Evolutionary conservation across 352 stramenopile species (phyloP).

Genomic region (Phytophthora hibernalis): DNA sequence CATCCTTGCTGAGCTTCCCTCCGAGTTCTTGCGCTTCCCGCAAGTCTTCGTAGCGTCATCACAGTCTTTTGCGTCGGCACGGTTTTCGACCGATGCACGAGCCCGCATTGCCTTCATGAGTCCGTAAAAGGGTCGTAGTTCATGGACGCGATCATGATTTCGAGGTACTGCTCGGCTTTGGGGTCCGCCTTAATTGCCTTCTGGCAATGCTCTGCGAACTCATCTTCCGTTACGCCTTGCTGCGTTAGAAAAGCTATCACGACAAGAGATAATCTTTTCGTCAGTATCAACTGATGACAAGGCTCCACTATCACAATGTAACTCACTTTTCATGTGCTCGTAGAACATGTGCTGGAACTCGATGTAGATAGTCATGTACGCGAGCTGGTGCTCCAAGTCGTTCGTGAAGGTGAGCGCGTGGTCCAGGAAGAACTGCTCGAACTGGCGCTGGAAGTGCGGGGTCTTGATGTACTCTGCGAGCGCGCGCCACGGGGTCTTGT

Average conservation of each 20-base stretch:
- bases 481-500: conserved; percentile 55
- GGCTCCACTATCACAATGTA: neutral
- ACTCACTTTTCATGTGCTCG: conserved; percentile 62
- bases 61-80: conserved; percentile 44
- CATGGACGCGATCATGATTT: conserved; percentile 82
- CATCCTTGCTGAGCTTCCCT: conserved; percentile 41
- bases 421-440: conserved; percentile 83
- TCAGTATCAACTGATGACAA: too few species aligned
- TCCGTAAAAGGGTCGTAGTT: conserved; percentile 72
- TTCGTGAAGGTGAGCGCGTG: conserved; percentile 70
- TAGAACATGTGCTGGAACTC: conserved; percentile 82
- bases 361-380: conserved; percentile 79
- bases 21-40: conserved; percentile 29
- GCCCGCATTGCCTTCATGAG: conserved; percentile 81
- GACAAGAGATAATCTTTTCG: neutral
- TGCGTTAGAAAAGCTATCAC: conserved; percentile 58
- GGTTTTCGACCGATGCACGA: conserved; percentile 52
- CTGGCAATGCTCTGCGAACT: conserved; percentile 64
- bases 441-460: conserved; percentile 64
- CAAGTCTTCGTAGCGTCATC: conserved; percentile 8
- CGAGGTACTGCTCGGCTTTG: conserved; percentile 72
- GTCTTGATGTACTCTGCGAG: conserved; percentile 73
- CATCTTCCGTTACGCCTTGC: conserved; percentile 59
- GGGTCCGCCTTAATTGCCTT: conserved; percentile 61
- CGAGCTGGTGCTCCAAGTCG: conserved; percentile 70